phyloP scores from a whole-genome alignment of 2,329 filamentous ascomycete species.

The Didymella pinodella region DNA sequence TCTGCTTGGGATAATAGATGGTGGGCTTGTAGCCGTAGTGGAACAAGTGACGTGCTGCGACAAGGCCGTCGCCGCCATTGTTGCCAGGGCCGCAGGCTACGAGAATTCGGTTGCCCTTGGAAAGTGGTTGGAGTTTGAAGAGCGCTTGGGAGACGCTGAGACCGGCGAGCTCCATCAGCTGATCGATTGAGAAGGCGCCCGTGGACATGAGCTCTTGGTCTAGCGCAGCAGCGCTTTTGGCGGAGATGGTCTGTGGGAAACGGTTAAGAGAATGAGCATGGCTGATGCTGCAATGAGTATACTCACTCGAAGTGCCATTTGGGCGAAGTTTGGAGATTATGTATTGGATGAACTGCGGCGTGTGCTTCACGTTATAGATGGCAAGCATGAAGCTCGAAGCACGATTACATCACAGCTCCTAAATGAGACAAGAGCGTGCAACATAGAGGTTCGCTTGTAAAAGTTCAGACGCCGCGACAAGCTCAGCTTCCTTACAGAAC shows the following conservation, averaged over 20 bases:
- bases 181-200: conserved; percentile 89
- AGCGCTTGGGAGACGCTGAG: conserved; percentile 94
- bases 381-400: neutral
- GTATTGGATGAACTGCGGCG: too few relatives aligned
- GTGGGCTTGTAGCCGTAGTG: conserved; percentile 91
- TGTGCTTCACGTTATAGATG: neutral
- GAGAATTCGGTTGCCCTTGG: conserved; percentile 74
- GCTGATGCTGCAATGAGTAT: neutral
- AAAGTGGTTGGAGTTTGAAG: conserved; percentile 81
- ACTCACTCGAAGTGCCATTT: conserved; percentile 31
- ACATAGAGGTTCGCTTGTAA: neutral
- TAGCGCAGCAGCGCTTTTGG: conserved; percentile 85
- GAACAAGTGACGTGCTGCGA: conserved; percentile 88
- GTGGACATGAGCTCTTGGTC: conserved; percentile 94
- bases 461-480: neutral
- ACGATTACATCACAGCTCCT: conserved; percentile 23
- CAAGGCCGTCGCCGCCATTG: conserved; percentile 87
- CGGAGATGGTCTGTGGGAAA: conserved; percentile 74
- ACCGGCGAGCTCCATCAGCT: conserved; percentile 96
- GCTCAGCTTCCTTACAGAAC: neutral
- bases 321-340: neutral
- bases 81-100: conserved; percentile 89
- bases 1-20: conserved; percentile 91
- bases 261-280: neutral
- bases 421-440: neutral